Conservation (phyloP, 2,329 filamentous ascomycete genomes). For the Pseudocercospora vitis region DNA sequence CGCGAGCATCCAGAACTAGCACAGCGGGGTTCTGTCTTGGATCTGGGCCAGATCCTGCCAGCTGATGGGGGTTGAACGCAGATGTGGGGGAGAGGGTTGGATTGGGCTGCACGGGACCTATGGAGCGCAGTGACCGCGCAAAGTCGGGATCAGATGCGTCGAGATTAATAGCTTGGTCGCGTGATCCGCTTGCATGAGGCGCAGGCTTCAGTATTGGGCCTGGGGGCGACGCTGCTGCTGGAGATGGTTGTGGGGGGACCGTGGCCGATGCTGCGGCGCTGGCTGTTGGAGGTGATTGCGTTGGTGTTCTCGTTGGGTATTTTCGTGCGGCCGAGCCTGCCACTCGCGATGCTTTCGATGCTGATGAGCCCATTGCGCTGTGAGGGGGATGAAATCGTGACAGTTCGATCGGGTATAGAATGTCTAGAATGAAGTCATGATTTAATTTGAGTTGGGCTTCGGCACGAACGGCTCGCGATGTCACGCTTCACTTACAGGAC, state of each 20-base stretch:
- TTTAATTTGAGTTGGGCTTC: neutral
- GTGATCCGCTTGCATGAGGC: slow-evolving; percentile 40
- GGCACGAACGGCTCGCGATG: neutral
- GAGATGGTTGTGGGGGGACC: slow-evolving; percentile 19
- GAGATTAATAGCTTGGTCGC: slow-evolving; percentile 55
- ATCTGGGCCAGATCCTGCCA: slow-evolving; percentile 34
- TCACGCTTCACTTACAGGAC: neutral
- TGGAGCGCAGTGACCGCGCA: slow-evolving; percentile 74
- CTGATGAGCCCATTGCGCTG: slow-evolving; percentile 56
- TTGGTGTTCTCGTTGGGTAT: slow-evolving; percentile 52
- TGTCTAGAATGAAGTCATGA: slow-evolving; percentile 12
- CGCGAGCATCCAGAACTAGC: slow-evolving; percentile 53
- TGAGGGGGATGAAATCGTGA: neutral
- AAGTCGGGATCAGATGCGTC: slow-evolving; percentile 64
- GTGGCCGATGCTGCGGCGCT: slow-evolving; percentile 32
- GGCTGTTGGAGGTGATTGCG: slow-evolving; percentile 29
- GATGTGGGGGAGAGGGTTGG: slow-evolving; percentile 58
- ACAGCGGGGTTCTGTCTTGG: slow-evolving; percentile 56
- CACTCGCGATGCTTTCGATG: slow-evolving; percentile 56
- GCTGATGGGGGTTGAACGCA: slow-evolving; percentile 45
- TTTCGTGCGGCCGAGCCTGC: slow-evolving; percentile 54
- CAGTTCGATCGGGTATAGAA: neutral
- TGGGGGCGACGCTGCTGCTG: slow-evolving; percentile 34
- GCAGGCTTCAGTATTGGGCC: slow-evolving; percentile 46
- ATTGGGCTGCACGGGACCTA: slow-evolving; percentile 60